These are phyloP conservation scores for Termitomyces sp. DNA, from an alignment of 768 basidiomycete species.

Conservation along the genomic window DNA sequence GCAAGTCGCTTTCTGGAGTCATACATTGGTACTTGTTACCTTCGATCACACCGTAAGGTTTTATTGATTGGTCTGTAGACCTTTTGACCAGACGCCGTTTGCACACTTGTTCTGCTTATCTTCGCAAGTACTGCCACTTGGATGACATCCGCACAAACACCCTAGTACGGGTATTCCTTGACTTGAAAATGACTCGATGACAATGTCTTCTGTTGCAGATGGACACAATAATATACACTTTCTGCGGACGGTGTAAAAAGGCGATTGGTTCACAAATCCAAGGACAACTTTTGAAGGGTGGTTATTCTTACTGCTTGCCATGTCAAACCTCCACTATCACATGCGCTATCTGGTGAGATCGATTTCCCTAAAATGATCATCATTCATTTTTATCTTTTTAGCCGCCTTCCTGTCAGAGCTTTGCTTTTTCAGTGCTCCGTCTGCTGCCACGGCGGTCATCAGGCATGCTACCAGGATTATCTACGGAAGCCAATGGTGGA, in stretches of 20 bases:
- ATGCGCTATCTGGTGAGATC: conserved; percentile 72
- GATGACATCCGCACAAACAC: conserved; percentile 51
- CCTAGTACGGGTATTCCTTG: conserved; percentile 34
- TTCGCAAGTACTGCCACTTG: conserved; percentile 58
- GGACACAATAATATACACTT: conserved; percentile 66
- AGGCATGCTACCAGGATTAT: conserved; percentile 69
- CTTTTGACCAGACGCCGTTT: conserved; percentile 57
- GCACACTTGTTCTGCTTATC: conserved; percentile 64
- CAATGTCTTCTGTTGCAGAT: conserved; percentile 34
- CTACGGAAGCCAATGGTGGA: conserved; percentile 51
- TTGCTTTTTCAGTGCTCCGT: conserved; percentile 71
- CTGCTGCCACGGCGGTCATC: conserved; percentile 80
- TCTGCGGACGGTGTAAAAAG: conserved; percentile 68
- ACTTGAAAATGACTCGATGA: background rate
- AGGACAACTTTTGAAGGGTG: conserved; percentile 27
- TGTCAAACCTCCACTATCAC: conserved; percentile 44
- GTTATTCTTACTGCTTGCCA: conserved; percentile 49
- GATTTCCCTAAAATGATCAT: background rate
- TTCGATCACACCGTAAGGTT: background rate
- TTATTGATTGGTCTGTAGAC: conserved; percentile 35
- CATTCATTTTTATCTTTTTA: conserved; percentile 19
- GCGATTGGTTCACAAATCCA: conserved; percentile 36
- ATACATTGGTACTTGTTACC: conserved; percentile 57
- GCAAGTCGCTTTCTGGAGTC: conserved; percentile 55
- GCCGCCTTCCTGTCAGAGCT: conserved; percentile 71